Percentiles rank a stretch among this genome's conserved stretches.
These are phyloP conservation scores for Phytopythium helicoides DNA, from an alignment of 352 stramenopile genomes.

Conservation along the genomic window DNA sequence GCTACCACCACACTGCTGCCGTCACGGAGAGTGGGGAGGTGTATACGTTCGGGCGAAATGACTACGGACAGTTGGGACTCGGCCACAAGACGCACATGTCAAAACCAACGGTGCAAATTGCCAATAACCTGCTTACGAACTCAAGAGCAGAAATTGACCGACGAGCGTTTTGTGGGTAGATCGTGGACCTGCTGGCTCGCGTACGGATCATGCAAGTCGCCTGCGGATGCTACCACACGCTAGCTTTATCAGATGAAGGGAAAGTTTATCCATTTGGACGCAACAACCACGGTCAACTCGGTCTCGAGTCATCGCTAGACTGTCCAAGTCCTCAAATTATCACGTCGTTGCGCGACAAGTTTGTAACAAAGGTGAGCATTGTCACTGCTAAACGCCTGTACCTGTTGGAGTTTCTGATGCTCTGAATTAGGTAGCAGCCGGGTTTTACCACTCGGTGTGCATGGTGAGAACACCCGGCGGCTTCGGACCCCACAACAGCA, in stretches of 20 bases:
- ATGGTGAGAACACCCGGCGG: slow-evolving; percentile 25
- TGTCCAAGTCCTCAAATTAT: slow-evolving; percentile 76
- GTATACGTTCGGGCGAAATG: slow-evolving; percentile 90
- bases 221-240: slow-evolving; percentile 86
- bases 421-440: slow-evolving; percentile 70
- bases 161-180: slow-evolving; percentile 17
- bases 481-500: slow-evolving; percentile 3
- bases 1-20: slow-evolving; percentile 91
- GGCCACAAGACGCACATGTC: slow-evolving; percentile 76
- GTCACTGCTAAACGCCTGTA: neutral
- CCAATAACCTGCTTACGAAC: neutral
- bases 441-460: slow-evolving; percentile 92
- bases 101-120: slow-evolving; percentile 42
- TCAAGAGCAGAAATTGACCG: slow-evolving; percentile 2
- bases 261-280: slow-evolving; percentile 91
- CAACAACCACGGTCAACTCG: slow-evolving; percentile 94
- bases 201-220: slow-evolving; percentile 68
- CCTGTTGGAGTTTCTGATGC: neutral
- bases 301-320: slow-evolving; percentile 68
- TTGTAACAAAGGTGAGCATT: slow-evolving; percentile 55
- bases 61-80: slow-evolving; percentile 92
- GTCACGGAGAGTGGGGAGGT: slow-evolving; percentile 66
- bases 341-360: slow-evolving; percentile 47
- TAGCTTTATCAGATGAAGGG: slow-evolving; percentile 77
- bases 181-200: slow-evolving; percentile 43